phyloP scores from a whole-genome alignment of 1,284 basidiomycete genomes.

The Tilletia caries region DNA sequence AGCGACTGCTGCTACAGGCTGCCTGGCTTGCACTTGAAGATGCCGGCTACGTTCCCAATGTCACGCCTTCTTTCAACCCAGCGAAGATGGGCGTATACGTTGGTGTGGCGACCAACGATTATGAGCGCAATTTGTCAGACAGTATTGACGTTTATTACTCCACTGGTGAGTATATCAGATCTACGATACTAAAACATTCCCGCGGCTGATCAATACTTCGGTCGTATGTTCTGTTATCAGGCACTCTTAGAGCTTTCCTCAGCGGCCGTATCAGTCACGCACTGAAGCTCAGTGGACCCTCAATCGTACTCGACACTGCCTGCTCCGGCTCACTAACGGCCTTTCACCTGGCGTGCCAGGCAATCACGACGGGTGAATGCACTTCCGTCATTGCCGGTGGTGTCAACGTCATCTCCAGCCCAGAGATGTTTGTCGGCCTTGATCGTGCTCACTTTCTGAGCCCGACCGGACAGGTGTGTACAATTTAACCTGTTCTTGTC shows the following conservation, averaged over 20 bases:
- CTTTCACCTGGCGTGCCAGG: not conserved
- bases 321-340: slow-evolving; percentile 27
- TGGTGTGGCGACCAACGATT: not conserved
- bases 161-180: too few species aligned
- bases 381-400: slow-evolving; percentile 29
- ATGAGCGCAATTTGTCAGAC: not conserved
- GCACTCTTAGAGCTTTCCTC: not conserved
- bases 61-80: not conserved
- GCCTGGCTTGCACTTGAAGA: slow-evolving; percentile 25
- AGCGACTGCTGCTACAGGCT: slow-evolving; percentile 28
- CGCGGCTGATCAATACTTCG: too few species aligned
- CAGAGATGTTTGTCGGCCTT: slow-evolving; percentile 36
- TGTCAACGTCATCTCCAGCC: slow-evolving; percentile 35
- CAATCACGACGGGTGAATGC: not conserved
- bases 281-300: slow-evolving; percentile 29
- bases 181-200: too few species aligned
- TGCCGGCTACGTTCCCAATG: not conserved
- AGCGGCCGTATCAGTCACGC: not conserved
- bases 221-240: too few species aligned
- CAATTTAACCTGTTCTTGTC: too few species aligned
- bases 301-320: slow-evolving; percentile 31
- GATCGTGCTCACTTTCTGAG: slow-evolving; percentile 38
- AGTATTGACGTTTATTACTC: too few species aligned
- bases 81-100: not conserved
- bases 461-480: slow-evolving; percentile 30